phyloP scores from a whole-genome alignment of 2,329 filamentous ascomycete species.

The Aspergillus sergii region DNA sequence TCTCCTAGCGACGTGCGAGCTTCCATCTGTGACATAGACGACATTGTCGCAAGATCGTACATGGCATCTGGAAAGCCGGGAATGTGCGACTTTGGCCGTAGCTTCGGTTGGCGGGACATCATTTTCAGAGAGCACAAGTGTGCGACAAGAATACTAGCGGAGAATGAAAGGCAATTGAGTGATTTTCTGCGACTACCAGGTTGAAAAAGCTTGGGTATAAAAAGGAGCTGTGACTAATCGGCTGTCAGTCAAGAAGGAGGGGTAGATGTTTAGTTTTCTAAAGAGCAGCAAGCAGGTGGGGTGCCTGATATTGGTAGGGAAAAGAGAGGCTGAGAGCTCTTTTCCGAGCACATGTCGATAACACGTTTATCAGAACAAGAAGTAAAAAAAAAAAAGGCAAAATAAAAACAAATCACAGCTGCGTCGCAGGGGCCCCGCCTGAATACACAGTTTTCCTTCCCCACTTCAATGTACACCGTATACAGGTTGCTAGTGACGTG shows the following conservation, averaged over 20 bases:
- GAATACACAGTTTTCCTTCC: slow-evolving; percentile 22
- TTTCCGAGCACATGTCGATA: slow-evolving; percentile 23
- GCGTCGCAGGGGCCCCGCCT: slow-evolving; percentile 29
- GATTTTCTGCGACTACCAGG: background rate
- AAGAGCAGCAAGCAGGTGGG: slow-evolving; percentile 20
- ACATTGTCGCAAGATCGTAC: slow-evolving; percentile 35
- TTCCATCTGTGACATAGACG: slow-evolving; percentile 35
- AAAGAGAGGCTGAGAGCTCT: slow-evolving; percentile 21
- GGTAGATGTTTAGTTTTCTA: slow-evolving; percentile 15
- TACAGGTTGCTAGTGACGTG: slow-evolving; percentile 33
- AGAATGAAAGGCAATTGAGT: slow-evolving; percentile 11
- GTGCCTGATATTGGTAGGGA: slow-evolving; percentile 20
- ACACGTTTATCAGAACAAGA: slow-evolving; percentile 24
- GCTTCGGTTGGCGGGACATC: slow-evolving; percentile 47
- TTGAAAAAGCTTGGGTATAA: slow-evolving; percentile 4
- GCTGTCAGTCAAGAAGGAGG: slow-evolving; percentile 13
- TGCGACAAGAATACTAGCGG: slow-evolving; percentile 5
- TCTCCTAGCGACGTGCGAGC: slow-evolving; percentile 31
- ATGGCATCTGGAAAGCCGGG: slow-evolving; percentile 39
- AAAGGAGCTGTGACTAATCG: slow-evolving; percentile 2
- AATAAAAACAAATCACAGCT: slow-evolving; percentile 1
- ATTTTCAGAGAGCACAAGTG: slow-evolving; percentile 1
- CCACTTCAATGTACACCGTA: slow-evolving; percentile 23
- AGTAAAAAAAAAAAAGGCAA: background rate
- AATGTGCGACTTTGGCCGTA: slow-evolving; percentile 42